Evolutionary conservation across 352 stramenopile genomes (phyloP).

Genomic region (Globisporangium spinosum): DNA sequence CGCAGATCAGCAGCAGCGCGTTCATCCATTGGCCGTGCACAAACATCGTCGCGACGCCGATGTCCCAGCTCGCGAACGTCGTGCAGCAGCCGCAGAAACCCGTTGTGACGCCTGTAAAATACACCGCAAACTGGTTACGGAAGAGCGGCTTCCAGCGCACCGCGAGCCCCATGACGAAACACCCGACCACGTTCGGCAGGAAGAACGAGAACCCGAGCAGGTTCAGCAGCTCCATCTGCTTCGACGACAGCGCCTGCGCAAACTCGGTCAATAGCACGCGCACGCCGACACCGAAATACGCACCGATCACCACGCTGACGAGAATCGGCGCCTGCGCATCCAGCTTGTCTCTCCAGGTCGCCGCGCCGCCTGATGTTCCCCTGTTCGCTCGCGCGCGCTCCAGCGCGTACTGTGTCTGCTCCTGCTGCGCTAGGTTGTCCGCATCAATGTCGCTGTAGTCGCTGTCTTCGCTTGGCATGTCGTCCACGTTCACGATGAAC

Average conservation of each 20-base stretch:
- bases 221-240: conserved; percentile 41
- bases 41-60: conserved; percentile 45
- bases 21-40: conserved; percentile 45
- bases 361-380: background rate
- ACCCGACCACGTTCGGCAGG: conserved; percentile 54
- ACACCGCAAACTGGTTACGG: conserved; percentile 39
- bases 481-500: conserved; percentile 21
- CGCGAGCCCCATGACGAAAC: conserved; percentile 60
- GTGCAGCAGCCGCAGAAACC: conserved; percentile 69
- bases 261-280: conserved; percentile 53
- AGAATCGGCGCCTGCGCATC: conserved; percentile 31
- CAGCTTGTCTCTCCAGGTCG: conserved; percentile 15
- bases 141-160: conserved; percentile 42
- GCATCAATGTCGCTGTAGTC: conserved; percentile 16
- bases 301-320: conserved; percentile 39
- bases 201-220: conserved; percentile 53
- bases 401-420: conserved; percentile 8
- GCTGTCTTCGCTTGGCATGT: conserved; percentile 16
- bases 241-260: conserved; percentile 28
- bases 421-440: conserved; percentile 5
- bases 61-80: conserved; percentile 61
- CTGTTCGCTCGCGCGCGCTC: conserved; percentile 2
- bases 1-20: conserved; percentile 39
- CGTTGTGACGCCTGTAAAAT: conserved; percentile 55
- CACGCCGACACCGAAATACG: conserved; percentile 45